A percentile compares a stretch with the other conserved stretches of the same genome.
Conservation (phyloP, 2,329 filamentous ascomycete species). For the Aspergillus tamarii region DNA sequence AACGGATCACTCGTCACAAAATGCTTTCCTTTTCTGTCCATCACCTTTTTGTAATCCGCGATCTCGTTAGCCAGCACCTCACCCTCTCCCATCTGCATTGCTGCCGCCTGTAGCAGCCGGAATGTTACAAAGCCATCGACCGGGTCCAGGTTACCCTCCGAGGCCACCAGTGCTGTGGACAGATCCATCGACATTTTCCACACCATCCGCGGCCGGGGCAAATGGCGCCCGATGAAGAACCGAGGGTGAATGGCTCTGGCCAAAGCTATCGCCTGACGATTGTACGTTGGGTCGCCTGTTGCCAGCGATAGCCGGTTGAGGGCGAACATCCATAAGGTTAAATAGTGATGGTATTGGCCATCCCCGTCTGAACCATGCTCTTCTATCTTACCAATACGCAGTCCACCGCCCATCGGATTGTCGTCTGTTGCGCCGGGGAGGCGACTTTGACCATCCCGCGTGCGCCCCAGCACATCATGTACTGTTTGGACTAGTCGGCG, state of each 20-base stretch:
- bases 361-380: constrained; percentile 56
- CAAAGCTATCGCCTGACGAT: constrained; percentile 55
- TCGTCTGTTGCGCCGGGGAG: constrained; percentile 57
- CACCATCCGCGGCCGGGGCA: constrained; percentile 48
- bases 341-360: constrained; percentile 65
- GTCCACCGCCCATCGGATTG: constrained; percentile 57
- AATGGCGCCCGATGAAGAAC: constrained; percentile 51
- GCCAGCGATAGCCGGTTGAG: constrained; percentile 58
- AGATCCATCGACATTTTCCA: constrained; percentile 62
- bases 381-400: constrained; percentile 61
- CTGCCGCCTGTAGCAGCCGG: constrained; percentile 51
- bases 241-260: constrained; percentile 57
- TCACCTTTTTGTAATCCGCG: constrained; percentile 55
- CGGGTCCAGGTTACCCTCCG: constrained; percentile 61
- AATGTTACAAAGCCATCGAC: constrained; percentile 59
- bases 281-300: constrained; percentile 51
- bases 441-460: constrained; percentile 51
- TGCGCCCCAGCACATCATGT: constrained; percentile 57
- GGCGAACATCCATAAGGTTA: constrained; percentile 67
- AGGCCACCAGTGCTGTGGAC: constrained; percentile 49
- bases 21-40: constrained; percentile 49
- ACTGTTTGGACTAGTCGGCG: constrained; percentile 54
- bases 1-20: constrained; percentile 54
- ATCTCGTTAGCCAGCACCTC: constrained; percentile 53
- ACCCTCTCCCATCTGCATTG: constrained; percentile 33